phyloP scores from a whole-genome alignment of 495 filamentous ascomycete genomes.

The Penicillium canariense region DNA sequence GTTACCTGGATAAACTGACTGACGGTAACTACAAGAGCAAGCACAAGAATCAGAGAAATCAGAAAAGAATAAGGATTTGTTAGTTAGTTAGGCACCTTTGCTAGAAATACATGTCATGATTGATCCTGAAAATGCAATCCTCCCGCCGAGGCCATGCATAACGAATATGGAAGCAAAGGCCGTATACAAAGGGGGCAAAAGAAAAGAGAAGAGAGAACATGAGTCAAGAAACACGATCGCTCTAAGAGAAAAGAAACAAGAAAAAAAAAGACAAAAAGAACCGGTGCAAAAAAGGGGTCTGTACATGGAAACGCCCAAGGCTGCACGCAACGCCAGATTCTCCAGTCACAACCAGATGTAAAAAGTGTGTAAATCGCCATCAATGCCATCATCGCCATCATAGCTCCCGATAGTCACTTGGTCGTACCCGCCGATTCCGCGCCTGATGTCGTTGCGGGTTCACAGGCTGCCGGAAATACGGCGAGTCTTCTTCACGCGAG shows the following conservation, averaged over 20 bases:
- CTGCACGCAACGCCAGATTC: neutral
- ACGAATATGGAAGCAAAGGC: neutral
- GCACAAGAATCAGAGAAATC: neutral
- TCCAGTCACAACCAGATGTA: too few species aligned
- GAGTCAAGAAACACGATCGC: neutral
- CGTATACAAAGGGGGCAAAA: slow-evolving; percentile 1
- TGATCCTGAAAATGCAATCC: slow-evolving; percentile 2
- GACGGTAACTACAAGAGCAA: neutral
- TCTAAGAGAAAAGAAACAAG: slow-evolving; percentile 1
- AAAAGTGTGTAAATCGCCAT: too few species aligned
- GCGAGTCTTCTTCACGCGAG: slow-evolving; percentile 77
- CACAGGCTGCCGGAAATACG: slow-evolving; percentile 94
- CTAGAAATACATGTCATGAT: slow-evolving; percentile 11
- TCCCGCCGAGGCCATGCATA: neutral
- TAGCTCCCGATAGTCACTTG: slow-evolving; percentile 87
- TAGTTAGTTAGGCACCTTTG: neutral
- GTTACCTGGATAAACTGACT: neutral
- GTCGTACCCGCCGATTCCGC: slow-evolving; percentile 69
- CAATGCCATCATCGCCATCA: slow-evolving; percentile 35
- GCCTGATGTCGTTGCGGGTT: slow-evolving; percentile 91
- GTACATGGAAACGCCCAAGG: too few species aligned
- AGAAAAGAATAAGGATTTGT: neutral
- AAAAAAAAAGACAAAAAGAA: neutral
- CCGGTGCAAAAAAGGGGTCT: too few species aligned
- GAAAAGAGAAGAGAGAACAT: slow-evolving; percentile 3